Percentiles rank a stretch among this genome's conserved stretches.
phyloP scores from a whole-genome alignment of 352 stramenopile species.

The Phytopythium cucurbitacearum region DNA sequence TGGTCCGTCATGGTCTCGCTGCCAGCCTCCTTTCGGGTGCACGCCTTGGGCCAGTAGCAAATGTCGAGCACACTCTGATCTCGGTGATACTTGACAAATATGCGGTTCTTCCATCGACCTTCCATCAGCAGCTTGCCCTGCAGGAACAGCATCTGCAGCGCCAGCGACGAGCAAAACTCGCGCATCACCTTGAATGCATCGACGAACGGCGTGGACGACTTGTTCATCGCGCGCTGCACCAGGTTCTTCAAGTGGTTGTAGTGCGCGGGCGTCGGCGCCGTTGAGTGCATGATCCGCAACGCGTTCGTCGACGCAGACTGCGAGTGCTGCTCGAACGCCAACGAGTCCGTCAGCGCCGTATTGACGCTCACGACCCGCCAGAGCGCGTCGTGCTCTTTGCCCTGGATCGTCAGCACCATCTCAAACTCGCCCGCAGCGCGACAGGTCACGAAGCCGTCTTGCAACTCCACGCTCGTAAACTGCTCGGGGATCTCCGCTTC shows the following conservation, averaged over 20 bases:
- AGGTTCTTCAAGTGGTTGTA: slow-evolving; percentile 85
- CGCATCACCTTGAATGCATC: slow-evolving; percentile 80
- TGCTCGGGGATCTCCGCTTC: slow-evolving; percentile 74
- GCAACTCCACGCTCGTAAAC: slow-evolving; percentile 74
- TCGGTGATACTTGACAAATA: slow-evolving; percentile 75
- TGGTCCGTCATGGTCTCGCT: slow-evolving; percentile 45
- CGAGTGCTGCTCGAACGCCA: slow-evolving; percentile 50
- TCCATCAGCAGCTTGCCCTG: slow-evolving; percentile 79
- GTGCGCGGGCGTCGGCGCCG: slow-evolving; percentile 59
- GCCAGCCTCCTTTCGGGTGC: slow-evolving; percentile 39
- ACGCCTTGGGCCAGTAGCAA: slow-evolving; percentile 81
- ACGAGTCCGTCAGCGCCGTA: slow-evolving; percentile 58
- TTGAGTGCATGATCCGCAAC: slow-evolving; percentile 76
- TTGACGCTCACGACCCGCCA: slow-evolving; percentile 84
- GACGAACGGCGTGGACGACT: slow-evolving; percentile 72
- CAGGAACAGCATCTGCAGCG: slow-evolving; percentile 68
- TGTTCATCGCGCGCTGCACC: slow-evolving; percentile 83
- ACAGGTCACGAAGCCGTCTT: slow-evolving; percentile 75
- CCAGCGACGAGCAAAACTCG: slow-evolving; percentile 77
- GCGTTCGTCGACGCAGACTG: slow-evolving; percentile 55
- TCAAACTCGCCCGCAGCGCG: slow-evolving; percentile 77
- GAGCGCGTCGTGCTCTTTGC: slow-evolving; percentile 65
- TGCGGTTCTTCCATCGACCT: slow-evolving; percentile 72
- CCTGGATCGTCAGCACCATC: slow-evolving; percentile 80
- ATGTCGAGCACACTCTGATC: slow-evolving; percentile 78